Evolutionary conservation across 495 filamentous ascomycete species (phyloP), one percentile per base, ranked within the genome.

Genomic region (Podospora conica): DNA sequence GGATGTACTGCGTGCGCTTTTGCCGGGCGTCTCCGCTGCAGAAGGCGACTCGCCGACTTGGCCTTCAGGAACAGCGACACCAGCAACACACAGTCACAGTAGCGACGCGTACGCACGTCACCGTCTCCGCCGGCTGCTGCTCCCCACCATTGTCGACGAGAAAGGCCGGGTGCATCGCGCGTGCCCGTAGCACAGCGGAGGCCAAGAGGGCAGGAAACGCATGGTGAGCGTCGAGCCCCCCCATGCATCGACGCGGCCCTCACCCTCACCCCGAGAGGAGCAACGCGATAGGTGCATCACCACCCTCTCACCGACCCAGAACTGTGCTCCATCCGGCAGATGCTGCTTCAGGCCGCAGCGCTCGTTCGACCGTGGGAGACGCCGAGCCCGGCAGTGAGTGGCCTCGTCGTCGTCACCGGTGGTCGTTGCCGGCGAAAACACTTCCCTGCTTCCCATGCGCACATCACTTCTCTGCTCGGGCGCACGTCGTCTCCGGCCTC

Each of bases 151-250:
- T 10, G 24, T 53, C 22, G 55, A 60, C 33, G 64, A 22, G 40
- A 61, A 61, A 23, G 33, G 31, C 24, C 60, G 60, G 54, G 54
- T 25, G 20, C 63, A 64, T 58, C 29, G 57, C 55, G 28, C 59
- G 21, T 60, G 53, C 59, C 53, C 54, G 59, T 67, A 55, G 65
- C 65, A 67, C 65, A 67, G 65, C 53, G 63, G 15, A 48, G 22
- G 29, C 65, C 60, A 40, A 59, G 23, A 55, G 59, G 28, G 53
- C 27, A 59, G 57, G 40, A 33, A 18, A 58, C 54, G 53, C 60
- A 62, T 58, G 63, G 24, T 64, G 63, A 48, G 40, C 40, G 7
- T 48, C 40, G 40, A 48, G 54, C 21, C 29, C 63, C 29, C 63
- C 58, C 54, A 24, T 64, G 63, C 63, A 20, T 55, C 54, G 61